These are phyloP conservation scores for Trichosanthes cucumerina DNA, from an alignment of 306 rosid species.

Conservation along the genomic window DNA sequence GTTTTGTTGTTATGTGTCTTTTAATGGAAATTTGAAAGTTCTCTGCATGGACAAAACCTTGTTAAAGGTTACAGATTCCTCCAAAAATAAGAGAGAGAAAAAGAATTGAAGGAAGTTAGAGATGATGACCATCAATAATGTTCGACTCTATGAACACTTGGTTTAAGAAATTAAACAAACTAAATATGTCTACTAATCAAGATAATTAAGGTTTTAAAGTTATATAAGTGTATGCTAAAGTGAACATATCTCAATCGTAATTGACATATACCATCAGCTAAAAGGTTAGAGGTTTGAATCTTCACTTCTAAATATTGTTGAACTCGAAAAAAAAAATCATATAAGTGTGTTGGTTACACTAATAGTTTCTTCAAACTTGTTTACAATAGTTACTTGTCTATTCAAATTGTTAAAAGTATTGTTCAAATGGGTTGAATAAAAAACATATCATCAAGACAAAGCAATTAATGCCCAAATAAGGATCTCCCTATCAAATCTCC, in stretches of 20 bases:
- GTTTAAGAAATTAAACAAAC: too few species aligned
- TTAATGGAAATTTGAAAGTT: conserved; percentile 5
- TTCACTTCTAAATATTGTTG: too few species aligned
- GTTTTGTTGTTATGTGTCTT: background rate
- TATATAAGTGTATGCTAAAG: too few species aligned
- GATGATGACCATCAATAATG: too few species aligned
- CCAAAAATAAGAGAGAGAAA: background rate
- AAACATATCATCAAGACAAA: background rate
- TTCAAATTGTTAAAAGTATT: background rate
- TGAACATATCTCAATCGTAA: too few species aligned
- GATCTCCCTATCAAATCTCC: too few species aligned
- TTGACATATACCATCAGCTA: too few species aligned
- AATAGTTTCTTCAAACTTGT: background rate
- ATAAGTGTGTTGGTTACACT: background rate
- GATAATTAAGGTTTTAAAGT: background rate
- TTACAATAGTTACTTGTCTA: background rate
- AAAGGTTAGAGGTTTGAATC: too few species aligned
- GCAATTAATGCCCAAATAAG: background rate
- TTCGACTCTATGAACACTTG: too few species aligned
- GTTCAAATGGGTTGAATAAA: background rate
- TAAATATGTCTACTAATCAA: background rate
- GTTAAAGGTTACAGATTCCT: background rate
- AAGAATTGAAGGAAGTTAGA: background rate
- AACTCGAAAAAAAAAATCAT: too few species aligned
- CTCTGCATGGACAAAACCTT: background rate